Evolutionary conservation across 257 asterid species (phyloP).

Genomic region (Capsicum rhomboideum): DNA sequence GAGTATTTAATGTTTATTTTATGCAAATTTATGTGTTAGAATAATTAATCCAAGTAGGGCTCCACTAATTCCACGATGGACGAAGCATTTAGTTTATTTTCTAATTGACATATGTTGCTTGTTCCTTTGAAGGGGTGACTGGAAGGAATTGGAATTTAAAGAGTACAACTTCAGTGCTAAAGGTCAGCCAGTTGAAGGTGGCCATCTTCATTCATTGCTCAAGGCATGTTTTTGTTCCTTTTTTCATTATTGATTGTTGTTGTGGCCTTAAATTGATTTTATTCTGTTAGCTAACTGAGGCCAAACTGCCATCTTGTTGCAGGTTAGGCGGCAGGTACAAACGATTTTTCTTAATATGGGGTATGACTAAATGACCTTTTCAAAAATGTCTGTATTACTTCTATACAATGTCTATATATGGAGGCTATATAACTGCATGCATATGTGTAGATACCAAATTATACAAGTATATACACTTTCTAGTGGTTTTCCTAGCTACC

Average conservation of each 20-base stretch:
- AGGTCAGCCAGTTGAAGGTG: conserved; percentile 96
- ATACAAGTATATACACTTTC: too few relatives aligned
- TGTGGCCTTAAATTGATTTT: neutral
- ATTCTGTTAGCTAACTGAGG: neutral
- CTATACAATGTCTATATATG: neutral
- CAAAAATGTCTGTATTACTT: too few relatives aligned
- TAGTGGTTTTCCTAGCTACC: too few relatives aligned
- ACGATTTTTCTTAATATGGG: conserved; percentile 93
- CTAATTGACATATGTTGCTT: neutral
- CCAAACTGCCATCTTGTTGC: conserved; percentile 11
- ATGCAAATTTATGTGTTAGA: neutral
- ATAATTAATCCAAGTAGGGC: neutral
- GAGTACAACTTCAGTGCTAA: conserved; percentile 94
- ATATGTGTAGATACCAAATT: too few relatives aligned
- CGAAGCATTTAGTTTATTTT: neutral
- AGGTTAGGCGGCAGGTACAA: conserved; percentile 86
- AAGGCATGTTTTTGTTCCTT: conserved; percentile 46
- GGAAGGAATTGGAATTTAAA: conserved; percentile 88
- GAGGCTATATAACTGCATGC: neutral
- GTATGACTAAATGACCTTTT: conserved; percentile 26
- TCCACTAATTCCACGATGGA: neutral
- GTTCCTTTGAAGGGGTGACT: conserved; percentile 66
- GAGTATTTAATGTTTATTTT: neutral
- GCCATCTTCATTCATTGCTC: conserved; percentile 86
- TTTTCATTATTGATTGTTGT: neutral